Evolutionary conservation across 495 filamentous ascomycete genomes (phyloP).

Genomic region (Lichina pygmaea): DNA sequence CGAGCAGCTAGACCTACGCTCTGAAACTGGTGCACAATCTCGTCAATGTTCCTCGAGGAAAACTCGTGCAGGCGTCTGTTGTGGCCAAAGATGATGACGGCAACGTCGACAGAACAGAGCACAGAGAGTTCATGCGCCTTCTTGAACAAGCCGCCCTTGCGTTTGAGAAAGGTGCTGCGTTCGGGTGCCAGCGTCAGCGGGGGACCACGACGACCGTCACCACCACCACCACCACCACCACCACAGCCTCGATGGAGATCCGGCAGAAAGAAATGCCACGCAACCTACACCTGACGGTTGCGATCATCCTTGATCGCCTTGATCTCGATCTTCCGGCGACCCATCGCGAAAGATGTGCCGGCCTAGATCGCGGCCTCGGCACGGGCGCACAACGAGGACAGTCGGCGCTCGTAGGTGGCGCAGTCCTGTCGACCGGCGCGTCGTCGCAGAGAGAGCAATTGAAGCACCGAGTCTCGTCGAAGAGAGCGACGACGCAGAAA

Average conservation of each 20-base stretch:
- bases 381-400: too few species aligned
- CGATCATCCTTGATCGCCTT: constrained; percentile 99
- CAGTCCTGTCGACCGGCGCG: too few species aligned
- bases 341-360: constrained; percentile 18
- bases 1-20: constrained; percentile 33
- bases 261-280: constrained; percentile 1
- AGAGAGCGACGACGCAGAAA: too few species aligned
- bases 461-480: too few species aligned
- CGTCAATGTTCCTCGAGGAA: constrained; percentile 78
- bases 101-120: constrained; percentile 91
- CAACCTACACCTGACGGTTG: constrained; percentile 92
- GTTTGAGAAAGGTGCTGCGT: constrained; percentile 79
- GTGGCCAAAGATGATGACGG: constrained; percentile 90
- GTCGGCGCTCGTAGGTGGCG: too few species aligned
- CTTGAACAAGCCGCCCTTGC: constrained; percentile 97
- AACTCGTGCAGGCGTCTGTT: constrained; percentile 98
- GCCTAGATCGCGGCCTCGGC: too few species aligned
- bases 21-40: constrained; percentile 63
- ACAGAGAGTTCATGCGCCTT: constrained; percentile 97
- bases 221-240: too few species aligned
- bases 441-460: too few species aligned
- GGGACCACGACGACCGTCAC: too few species aligned
- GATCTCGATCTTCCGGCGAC: constrained; percentile 79
- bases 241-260: neutral
- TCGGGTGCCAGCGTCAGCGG: constrained; percentile 1